Base-by-base conservation (phyloP, 2,329 filamentous ascomycete genomes). In the Apiospora koreana region DNA sequence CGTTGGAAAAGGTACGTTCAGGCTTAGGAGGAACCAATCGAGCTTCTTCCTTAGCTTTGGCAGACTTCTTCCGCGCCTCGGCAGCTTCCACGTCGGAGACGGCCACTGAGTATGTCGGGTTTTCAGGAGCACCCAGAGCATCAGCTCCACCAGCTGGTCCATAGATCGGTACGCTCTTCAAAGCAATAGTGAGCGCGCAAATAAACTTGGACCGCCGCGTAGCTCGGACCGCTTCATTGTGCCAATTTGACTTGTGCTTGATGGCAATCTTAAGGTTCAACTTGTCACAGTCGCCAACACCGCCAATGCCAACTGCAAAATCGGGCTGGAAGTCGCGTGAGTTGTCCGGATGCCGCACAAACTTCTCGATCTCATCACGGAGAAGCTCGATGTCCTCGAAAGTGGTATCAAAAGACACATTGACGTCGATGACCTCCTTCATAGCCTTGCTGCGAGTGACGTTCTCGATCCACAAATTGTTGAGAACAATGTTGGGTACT, bases 391-490 rank as follows among this genome's bases (percentile, higher is more conserved):
- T 89, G 72, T 98, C 95, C 74, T 97, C 94, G 69, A 98, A 95
- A 0, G 87, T 89, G 0, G 96, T 98, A 75, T 94, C 94, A 78
- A 93, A 98, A 6, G 91, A 91, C 71, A 97, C 91, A 72, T 92
- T 93, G 68, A 98, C 85, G 14, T 91, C 89, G 68, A 98, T 87
- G 68, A 89, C 89, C 81, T 97, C 96, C 73, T 92, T 92, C 95
- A 98, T 98, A 65, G 94, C 91, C 80, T 94, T 95, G 79, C 93
- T 95, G 68, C 96, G 93, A 12, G 93, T 93, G 73, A 98, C 89
- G 80, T 99, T 99, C 80, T 98, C 95, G 69, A 99, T 91, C 93
- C 94, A 98, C n/a, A 95, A 84, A 68, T 89, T 92, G 85, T 98
- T 98, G 69, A 98, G 87, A 1, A 94, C 86, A 77, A 97, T 97